Evolutionary conservation across 2,329 filamentous ascomycete species (phyloP), one percentile per base, ranked within the genome.

Genomic region (Westerdykella aurantiaca): DNA sequence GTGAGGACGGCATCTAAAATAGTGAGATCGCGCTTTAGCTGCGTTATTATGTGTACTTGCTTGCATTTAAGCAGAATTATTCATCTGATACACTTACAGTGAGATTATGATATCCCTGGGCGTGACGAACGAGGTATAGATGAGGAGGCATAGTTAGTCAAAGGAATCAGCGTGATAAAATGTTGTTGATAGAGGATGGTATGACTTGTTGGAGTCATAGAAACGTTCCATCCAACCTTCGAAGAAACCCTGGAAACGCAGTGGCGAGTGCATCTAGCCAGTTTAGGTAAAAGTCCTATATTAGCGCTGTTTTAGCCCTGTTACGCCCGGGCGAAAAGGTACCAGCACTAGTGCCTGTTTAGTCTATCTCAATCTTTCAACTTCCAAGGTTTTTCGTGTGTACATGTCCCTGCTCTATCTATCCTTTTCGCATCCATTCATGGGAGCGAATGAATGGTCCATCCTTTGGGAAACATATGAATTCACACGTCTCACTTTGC

Each of bases 1-100:
- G 90, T 95, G 42, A 95, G 78, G 46, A 80, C 72, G 1, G 90
- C 89, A 61, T 96, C 90, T n/a, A 65, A 82, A 34, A 95, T 72
- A 48, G 70, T 60, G 62, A 35, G 18, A 31, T 21, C 17, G 31
- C 7, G 17, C 18, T 40, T 17, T 14, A 10, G 16, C 34, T 7
- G 38, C 6, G 14, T 11, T 25, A 38, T 10, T 25, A 38, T 18
- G 5, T 23, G n/a, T 3, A 21, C 17, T 11, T 10, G 37, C 18
- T 6, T 23, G 37, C 17, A 18, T 10, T 23, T 35, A 9, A 16
- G 17, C 10, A 18, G 17, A 11, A n/a, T 12, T 6, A 21, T 41
- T 12, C 12, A 16, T 17, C 12, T 9, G 3, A n/a, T 3, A 14
- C 11, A 39, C 56, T 40, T 51, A 63, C 61, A 14, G 57, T 60